A percentile compares a stretch with the other conserved stretches of the same genome.
phyloP scores from a whole-genome alignment of 2,329 filamentous ascomycete species.

The Monosporascus sp. region DNA sequence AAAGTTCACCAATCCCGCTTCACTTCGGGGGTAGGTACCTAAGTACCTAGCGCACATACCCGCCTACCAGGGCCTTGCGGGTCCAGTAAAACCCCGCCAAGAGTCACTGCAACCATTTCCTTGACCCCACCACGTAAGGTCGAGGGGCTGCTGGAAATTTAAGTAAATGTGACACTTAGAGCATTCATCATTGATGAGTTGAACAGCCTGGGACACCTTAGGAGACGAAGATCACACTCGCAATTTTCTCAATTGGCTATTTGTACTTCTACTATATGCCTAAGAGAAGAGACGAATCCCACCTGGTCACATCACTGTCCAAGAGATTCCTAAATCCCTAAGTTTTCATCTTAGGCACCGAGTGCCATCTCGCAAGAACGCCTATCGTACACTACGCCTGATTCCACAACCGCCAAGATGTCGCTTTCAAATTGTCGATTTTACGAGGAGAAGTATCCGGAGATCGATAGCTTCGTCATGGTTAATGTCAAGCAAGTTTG shows the following conservation, averaged over 20 bases:
- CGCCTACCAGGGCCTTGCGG: neutral
- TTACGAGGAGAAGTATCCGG: constrained; percentile 95
- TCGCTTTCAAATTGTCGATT: constrained; percentile 95
- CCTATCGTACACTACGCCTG: constrained; percentile 15
- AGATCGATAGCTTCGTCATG: constrained; percentile 99
- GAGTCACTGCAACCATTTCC: constrained; percentile 11
- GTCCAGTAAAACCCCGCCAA: constrained; percentile 12
- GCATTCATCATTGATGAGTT: no score
- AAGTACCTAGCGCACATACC: neutral
- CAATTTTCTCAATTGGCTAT: no score
- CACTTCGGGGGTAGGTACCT: neutral
- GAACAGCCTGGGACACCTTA: no score
- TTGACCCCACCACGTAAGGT: constrained; percentile 1
- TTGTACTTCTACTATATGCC: no score
- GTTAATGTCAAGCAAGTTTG: constrained; percentile 95
- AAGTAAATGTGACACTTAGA: no score
- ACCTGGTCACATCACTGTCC: no score
- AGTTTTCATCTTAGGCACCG: no score
- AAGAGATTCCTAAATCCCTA: no score
- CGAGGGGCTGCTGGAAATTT: no score
- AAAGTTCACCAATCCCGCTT: no score
- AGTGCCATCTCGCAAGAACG: neutral
- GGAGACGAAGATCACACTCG: no score
- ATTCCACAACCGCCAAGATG: constrained; percentile 63
- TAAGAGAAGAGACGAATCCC: no score